Evolutionary conservation across 768 basidiomycete genomes (phyloP), one percentile per base, ranked within the genome.

Genomic region (Trametes villosa): DNA sequence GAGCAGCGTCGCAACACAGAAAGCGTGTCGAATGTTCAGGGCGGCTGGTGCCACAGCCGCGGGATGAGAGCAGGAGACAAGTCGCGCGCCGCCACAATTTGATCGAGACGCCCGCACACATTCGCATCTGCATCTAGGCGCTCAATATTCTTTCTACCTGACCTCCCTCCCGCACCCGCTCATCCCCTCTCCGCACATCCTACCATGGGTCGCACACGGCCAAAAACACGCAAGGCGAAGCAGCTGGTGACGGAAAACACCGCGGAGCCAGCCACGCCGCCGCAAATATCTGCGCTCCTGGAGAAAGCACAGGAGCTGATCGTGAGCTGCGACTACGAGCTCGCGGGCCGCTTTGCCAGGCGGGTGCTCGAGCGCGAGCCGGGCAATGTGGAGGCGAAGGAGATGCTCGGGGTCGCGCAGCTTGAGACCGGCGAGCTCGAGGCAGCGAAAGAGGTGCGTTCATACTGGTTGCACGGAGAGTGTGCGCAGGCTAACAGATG

Each of bases 231-330:
- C 45, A 75, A 74, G 54, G 57, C 50, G 1, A 67, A 67, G 53
- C 66, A 61, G 4, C 51, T 63, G 15, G 42, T 41, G 1, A 58
- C 59, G 9, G 67, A 59, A 44, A 48, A 66, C 22, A 58, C 68
- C 0, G 48, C 73, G 13, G 67, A 72, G 27, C 54, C 71, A 2
- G 85, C 60, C 34, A 33, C 64, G 24, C 30, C 49, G 6, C 70
- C 68, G n/a, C 53, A 70, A 3, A 72, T 84, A 54, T 54, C 79
- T 11, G 76, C 87, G 12, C 76, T 94, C 7, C 75, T 92, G 33
- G 85, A 86, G 70, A 94, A 94, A 71, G 87, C 91, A 0, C 91
- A 92, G 69, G 78, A 82, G n/a, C 79, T 96, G 55, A 83, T 96
- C 65, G 81, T 87, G 24, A 90, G 94, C 76, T 93, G 89, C 69